Conservation (phyloP, 345 rosid genomes). For the Trapa incisa region DNA sequence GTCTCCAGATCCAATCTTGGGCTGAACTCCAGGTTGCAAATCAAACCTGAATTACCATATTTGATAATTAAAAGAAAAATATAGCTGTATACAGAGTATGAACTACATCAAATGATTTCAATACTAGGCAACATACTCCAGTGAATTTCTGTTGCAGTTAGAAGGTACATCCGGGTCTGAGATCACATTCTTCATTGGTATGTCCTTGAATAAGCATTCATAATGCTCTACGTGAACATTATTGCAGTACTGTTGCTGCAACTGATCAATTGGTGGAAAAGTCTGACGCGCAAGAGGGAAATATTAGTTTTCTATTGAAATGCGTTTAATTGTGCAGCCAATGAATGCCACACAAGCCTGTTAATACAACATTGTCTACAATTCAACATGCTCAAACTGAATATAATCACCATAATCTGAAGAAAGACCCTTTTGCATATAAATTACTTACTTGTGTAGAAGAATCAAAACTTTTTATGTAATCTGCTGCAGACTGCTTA, state of each 20-base stretch:
- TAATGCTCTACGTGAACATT: slow-evolving; percentile 37
- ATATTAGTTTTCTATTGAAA: background rate
- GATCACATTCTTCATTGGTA: slow-evolving; percentile 44
- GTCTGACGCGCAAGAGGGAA: slow-evolving; percentile 22
- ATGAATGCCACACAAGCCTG: background rate
- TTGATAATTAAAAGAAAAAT: slow-evolving; percentile 2
- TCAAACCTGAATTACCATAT: slow-evolving; percentile 50
- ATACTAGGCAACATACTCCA: slow-evolving; percentile 44
- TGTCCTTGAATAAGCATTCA: slow-evolving; percentile 23
- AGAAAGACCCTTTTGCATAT: background rate
- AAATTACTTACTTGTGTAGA: slow-evolving; percentile 54
- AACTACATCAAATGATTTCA: slow-evolving; percentile 5
- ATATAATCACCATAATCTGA: background rate
- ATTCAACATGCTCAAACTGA: background rate
- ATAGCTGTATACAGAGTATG: too few relatives aligned
- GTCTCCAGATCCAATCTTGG: slow-evolving; percentile 80
- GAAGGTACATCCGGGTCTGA: slow-evolving; percentile 74
- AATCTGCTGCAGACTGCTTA: slow-evolving; percentile 58
- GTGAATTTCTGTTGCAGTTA: slow-evolving; percentile 59
- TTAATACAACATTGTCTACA: background rate
- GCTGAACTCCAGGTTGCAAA: slow-evolving; percentile 54
- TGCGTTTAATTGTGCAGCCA: background rate
- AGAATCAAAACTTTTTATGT: slow-evolving; percentile 60
- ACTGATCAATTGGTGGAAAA: slow-evolving; percentile 58
- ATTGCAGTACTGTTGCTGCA: slow-evolving; percentile 53